Evolutionary conservation across 2,329 filamentous ascomycete genomes (phyloP).

Genomic region (Pleurostoma richardsiae): DNA sequence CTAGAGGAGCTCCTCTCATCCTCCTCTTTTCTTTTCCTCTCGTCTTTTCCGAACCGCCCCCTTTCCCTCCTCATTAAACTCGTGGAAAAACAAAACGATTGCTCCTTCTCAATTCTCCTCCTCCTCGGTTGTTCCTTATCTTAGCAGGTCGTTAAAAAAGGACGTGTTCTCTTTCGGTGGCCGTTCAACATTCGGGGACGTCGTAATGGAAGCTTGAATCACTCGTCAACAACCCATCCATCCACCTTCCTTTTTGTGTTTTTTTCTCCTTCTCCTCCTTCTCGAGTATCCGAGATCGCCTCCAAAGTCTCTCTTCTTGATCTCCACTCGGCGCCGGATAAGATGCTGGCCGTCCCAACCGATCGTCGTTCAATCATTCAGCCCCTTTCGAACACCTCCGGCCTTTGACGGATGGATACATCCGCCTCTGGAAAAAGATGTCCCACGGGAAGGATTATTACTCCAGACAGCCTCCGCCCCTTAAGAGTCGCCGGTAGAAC

Average conservation of each 20-base stretch:
- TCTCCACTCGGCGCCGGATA: neutral
- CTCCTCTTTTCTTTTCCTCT: neutral
- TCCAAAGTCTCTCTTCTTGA: neutral
- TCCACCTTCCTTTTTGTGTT: neutral
- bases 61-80: slow-evolving; percentile 2
- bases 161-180: neutral
- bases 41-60: neutral
- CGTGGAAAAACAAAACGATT: neutral
- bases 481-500: neutral
- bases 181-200: neutral
- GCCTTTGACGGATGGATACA: neutral
- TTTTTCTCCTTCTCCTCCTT: neutral
- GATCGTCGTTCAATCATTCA: neutral
- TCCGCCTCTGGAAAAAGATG: neutral
- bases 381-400: neutral
- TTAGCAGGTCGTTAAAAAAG: neutral
- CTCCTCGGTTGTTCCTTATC: neutral
- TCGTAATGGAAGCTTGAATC: neutral
- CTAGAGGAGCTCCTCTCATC: neutral
- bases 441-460: neutral
- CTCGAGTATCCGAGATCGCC: too few species aligned
- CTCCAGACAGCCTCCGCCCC: neutral
- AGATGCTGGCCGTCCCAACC: neutral
- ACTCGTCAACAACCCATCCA: neutral
- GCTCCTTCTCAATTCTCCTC: neutral